Conservation (phyloP, 805 yeast genomes). For the Komagataella ulmi region DNA sequence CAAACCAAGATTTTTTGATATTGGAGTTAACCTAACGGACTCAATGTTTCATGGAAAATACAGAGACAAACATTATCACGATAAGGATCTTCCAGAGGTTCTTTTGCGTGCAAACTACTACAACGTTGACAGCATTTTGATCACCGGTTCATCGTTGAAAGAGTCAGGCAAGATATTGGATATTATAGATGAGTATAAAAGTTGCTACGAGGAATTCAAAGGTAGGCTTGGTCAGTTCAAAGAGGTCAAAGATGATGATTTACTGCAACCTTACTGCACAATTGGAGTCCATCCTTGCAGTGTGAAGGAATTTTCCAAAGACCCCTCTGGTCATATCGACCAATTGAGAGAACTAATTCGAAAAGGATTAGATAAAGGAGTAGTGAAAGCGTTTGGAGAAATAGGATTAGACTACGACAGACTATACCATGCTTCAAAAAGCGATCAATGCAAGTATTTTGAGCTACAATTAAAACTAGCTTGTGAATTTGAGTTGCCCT, state of each 20-base stretch:
- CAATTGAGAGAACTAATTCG: conserved; percentile 35
- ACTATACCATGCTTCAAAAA: conserved; percentile 57
- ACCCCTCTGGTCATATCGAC: conserved; percentile 27
- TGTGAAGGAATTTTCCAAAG: conserved; percentile 38
- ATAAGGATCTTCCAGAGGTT: conserved; percentile 50
- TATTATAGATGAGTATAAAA: conserved; percentile 24
- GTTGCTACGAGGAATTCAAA: conserved; percentile 9
- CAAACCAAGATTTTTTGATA: not conserved
- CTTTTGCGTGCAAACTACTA: conserved; percentile 50
- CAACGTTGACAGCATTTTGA: conserved; percentile 55
- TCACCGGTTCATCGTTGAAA: conserved; percentile 69
- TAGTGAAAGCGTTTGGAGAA: conserved; percentile 83
- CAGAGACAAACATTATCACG: conserved; percentile 56
- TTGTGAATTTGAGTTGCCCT: conserved; percentile 48
- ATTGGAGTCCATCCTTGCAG: conserved; percentile 96
- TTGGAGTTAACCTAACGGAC: conserved; percentile 67
- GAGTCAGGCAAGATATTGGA: conserved; percentile 56
- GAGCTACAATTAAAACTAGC: conserved; percentile 59
- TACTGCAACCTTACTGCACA: conserved; percentile 35
- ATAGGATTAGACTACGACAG: conserved; percentile 93
- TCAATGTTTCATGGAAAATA: conserved; percentile 77
- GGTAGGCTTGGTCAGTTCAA: conserved; percentile 5
- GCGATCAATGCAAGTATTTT: conserved; percentile 57
- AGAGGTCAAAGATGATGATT: conserved; percentile 9
- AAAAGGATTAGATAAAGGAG: conserved; percentile 31